Evolutionary conservation across 768 basidiomycete species (phyloP).

Genomic region (Pulveroboletus sp.): DNA sequence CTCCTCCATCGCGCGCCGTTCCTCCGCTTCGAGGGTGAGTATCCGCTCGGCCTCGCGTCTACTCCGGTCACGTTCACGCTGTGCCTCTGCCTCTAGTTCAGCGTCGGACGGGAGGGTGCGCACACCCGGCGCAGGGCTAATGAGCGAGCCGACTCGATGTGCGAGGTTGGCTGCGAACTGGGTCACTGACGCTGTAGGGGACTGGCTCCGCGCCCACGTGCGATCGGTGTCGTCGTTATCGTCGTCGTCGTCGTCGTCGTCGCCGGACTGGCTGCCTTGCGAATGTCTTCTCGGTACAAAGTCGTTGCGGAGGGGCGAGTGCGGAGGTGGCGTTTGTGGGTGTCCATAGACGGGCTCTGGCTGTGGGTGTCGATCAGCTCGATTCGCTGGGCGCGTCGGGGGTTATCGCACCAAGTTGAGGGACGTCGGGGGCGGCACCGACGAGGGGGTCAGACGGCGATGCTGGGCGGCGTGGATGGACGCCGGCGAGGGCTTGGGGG

Average conservation of each 20-base stretch:
- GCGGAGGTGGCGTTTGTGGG: slow-evolving; percentile 39
- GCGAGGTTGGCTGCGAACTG: slow-evolving; percentile 72
- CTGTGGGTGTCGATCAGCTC: slow-evolving; percentile 26
- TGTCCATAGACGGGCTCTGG: slow-evolving; percentile 44
- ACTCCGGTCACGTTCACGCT: slow-evolving; percentile 70
- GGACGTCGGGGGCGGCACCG: slow-evolving; percentile 38
- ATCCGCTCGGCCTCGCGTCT: slow-evolving; percentile 77
- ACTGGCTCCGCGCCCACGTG: slow-evolving; percentile 37
- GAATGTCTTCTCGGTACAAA: slow-evolving; percentile 48
- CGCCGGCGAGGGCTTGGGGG: slow-evolving; percentile 23
- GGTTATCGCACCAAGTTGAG: slow-evolving; percentile 36
- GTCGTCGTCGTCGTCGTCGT: slow-evolving; percentile 40
- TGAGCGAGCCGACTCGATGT: slow-evolving; percentile 66
- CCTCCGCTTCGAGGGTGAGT: slow-evolving; percentile 64
- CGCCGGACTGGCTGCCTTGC: slow-evolving; percentile 44
- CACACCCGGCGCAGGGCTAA: slow-evolving; percentile 46
- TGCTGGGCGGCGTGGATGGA: slow-evolving; percentile 24
- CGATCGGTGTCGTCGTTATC: slow-evolving; percentile 29
- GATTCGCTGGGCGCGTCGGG: not conserved
- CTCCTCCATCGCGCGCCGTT: slow-evolving; percentile 66
- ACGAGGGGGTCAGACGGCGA: slow-evolving; percentile 36
- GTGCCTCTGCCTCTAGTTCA: slow-evolving; percentile 78
- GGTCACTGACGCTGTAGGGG: slow-evolving; percentile 68
- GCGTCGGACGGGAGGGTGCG: slow-evolving; percentile 61
- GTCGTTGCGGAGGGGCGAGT: slow-evolving; percentile 69